phyloP scores from a whole-genome alignment of 306 rosid genomes.

The Senna siamea region DNA sequence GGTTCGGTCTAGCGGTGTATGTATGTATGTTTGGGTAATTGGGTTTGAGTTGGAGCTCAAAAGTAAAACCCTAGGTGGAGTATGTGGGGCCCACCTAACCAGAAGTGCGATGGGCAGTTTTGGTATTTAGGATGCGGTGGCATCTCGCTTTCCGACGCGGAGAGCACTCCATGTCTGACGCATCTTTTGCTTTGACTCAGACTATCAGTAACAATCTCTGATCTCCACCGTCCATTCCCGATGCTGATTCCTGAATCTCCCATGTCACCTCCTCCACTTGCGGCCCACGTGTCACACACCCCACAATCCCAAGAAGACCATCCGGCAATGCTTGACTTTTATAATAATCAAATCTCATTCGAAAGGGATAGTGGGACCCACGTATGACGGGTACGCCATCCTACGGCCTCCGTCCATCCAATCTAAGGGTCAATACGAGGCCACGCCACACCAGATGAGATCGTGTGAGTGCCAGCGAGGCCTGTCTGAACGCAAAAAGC shows the following conservation, averaged over 20 bases:
- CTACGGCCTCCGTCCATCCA: not conserved
- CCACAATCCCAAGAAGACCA: not conserved
- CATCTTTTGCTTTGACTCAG: constrained; percentile 20
- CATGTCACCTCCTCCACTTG: not conserved
- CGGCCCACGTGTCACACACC: not conserved
- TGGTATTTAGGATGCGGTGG: not conserved
- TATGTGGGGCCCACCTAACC: too few species aligned
- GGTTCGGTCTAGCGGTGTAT: too few species aligned
- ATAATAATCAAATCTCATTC: constrained; percentile 17
- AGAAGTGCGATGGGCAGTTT: not conserved
- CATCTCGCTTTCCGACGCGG: not conserved
- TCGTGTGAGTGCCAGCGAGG: constrained; percentile 10
- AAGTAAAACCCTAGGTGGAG: too few species aligned
- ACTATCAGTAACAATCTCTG: not conserved
- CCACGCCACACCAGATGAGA: not conserved
- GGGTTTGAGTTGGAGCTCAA: too few species aligned
- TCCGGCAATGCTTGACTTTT: too few species aligned
- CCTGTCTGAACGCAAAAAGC: not conserved
- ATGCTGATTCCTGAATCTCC: not conserved
- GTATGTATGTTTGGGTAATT: too few species aligned
- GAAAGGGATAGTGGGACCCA: constrained; percentile 13
- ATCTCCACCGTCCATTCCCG: constrained; percentile 30
- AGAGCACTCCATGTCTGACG: constrained; percentile 45
- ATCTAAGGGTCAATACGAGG: constrained; percentile 33
- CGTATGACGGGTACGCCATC: not conserved